These are phyloP conservation scores for Pleurotus eryngii DNA, from an alignment of 768 basidiomycete species.

Conservation along the genomic window DNA sequence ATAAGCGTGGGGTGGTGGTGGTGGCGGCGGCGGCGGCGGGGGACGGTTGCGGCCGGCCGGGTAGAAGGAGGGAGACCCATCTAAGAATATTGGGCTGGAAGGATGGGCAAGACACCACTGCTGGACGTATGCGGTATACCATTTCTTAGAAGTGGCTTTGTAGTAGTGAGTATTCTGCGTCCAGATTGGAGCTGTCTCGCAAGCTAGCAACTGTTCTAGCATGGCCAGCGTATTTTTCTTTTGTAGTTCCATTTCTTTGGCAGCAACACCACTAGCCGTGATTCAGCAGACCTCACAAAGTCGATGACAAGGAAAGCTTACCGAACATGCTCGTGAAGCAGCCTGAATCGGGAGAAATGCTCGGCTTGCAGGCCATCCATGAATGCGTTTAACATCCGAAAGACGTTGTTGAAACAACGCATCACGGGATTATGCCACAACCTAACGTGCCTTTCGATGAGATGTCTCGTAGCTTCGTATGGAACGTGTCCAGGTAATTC, in stretches of 20 bases:
- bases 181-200: slow-evolving; percentile 8
- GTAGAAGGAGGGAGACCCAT: background rate
- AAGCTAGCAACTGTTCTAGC: slow-evolving; percentile 5
- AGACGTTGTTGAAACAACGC: slow-evolving; percentile 28
- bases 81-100: background rate
- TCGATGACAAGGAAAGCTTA: slow-evolving; percentile 6
- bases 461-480: slow-evolving; percentile 27
- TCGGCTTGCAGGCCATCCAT: slow-evolving; percentile 16
- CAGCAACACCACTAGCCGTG: background rate
- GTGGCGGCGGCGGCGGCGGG: background rate
- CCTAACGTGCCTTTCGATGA: slow-evolving; percentile 23
- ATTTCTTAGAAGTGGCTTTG: slow-evolving; percentile 15
- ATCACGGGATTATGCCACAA: slow-evolving; percentile 26
- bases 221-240: background rate
- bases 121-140: slow-evolving; percentile 13
- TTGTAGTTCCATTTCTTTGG: background rate
- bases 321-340: slow-evolving; percentile 24
- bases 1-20: slow-evolving; percentile 3
- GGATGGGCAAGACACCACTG: background rate
- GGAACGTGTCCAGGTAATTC: slow-evolving; percentile 34
- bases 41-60: background rate
- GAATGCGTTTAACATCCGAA: slow-evolving; percentile 6
- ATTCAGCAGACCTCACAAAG: background rate
- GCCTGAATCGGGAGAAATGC: slow-evolving; percentile 29
- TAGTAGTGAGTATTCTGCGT: slow-evolving; percentile 28